Evolutionary conservation across 192 early-diverging fungal genomes (phyloP).

Genomic region (Backusella westeae): DNA sequence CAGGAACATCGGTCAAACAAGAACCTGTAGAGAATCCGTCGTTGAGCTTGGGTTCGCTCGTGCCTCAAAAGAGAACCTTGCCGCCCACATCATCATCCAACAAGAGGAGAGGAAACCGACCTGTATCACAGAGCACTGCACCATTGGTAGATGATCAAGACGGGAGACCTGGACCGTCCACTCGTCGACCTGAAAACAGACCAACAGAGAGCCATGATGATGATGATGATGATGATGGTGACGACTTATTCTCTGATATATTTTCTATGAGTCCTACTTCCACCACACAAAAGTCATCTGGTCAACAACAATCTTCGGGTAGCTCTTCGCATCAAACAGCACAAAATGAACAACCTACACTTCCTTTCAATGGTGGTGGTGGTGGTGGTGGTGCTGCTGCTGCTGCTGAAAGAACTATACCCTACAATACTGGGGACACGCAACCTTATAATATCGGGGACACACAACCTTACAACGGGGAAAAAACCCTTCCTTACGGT

Average conservation of each 20-base stretch:
- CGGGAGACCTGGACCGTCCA: background rate
- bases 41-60: background rate
- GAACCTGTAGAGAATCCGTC: background rate
- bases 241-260: background rate
- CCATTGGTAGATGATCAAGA: background rate
- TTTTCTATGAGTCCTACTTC: background rate
- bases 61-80: background rate
- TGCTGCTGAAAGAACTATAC: background rate
- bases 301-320: background rate
- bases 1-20: background rate
- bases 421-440: background rate
- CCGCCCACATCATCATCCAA: background rate
- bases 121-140: background rate
- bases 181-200: background rate
- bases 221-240: background rate
- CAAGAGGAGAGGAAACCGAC: background rate
- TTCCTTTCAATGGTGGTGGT: background rate
- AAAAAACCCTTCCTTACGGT: background rate
- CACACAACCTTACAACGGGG: background rate
- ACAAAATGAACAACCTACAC: background rate
- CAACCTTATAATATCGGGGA: background rate
- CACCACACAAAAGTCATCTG: background rate
- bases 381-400: background rate
- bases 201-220: background rate
- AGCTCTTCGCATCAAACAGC: background rate